Evolutionary conservation across 1,284 basidiomycete genomes (phyloP).

Genomic region (Paramarasmius palmivorus): DNA sequence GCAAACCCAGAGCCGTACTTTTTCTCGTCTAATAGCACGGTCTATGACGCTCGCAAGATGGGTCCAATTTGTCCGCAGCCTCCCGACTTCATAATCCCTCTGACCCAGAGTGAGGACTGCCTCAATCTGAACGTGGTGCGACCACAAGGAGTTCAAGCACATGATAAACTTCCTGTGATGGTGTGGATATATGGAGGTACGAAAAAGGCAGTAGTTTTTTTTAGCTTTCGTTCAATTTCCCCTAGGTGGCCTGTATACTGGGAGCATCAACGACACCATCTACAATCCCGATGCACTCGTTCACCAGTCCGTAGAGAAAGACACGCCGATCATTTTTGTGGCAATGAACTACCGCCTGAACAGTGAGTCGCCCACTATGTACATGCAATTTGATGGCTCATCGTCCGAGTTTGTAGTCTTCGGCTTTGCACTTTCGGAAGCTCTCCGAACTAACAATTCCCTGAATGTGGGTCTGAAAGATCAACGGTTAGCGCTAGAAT

Average conservation of each 20-base stretch:
- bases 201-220: background rate
- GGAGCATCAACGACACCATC: background rate
- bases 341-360: slow-evolving; percentile 7
- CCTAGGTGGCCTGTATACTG: slow-evolving; percentile 3
- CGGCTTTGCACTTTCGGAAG: slow-evolving; percentile 5
- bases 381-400: background rate
- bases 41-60: background rate
- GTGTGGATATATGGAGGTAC: slow-evolving; percentile 8
- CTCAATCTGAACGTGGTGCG: slow-evolving; percentile 4
- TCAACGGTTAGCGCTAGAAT: slow-evolving; percentile 7
- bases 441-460: background rate
- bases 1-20: background rate
- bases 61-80: slow-evolving; percentile 5
- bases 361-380: background rate
- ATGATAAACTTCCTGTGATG: slow-evolving; percentile 3
- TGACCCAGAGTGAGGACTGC: slow-evolving; percentile 5
- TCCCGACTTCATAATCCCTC: background rate
- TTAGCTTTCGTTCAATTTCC: background rate
- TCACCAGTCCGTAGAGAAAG: slow-evolving; percentile 2
- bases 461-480: slow-evolving; percentile 7
- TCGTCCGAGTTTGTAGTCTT: background rate
- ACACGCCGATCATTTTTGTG: slow-evolving; percentile 2
- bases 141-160: background rate
- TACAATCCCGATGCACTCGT: slow-evolving; percentile 2
- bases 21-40: background rate